Evolutionary conservation across 1,284 basidiomycete genomes (phyloP).

Genomic region (Rhodofomes roseus): DNA sequence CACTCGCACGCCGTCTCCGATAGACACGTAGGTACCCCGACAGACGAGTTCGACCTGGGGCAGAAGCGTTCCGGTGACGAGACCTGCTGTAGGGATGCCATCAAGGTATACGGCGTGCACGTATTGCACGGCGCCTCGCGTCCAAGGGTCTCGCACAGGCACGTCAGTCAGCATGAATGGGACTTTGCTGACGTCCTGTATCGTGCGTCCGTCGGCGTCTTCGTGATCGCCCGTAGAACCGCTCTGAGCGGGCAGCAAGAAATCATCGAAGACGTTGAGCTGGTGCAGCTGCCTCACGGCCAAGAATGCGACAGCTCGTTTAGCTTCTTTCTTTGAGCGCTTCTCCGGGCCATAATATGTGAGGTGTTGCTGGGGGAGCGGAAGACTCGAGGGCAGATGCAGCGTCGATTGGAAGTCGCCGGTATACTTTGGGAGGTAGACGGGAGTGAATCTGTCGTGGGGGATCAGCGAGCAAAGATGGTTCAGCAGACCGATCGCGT

Average conservation of each 20-base stretch:
- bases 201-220: conserved; percentile 46
- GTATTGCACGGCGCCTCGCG: conserved; percentile 50
- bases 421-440: conserved; percentile 54
- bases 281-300: conserved; percentile 65
- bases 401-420: conserved; percentile 57
- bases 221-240: conserved; percentile 41
- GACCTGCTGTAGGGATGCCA: conserved; percentile 44
- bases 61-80: conserved; percentile 59
- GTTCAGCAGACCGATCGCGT: conserved; percentile 64
- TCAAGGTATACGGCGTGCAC: conserved; percentile 57
- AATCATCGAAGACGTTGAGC: conserved; percentile 75
- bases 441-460: conserved; percentile 62
- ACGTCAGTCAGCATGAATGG: conserved; percentile 50
- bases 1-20: conserved; percentile 36
- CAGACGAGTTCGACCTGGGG: conserved; percentile 41
- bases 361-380: conserved; percentile 52
- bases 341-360: conserved; percentile 53
- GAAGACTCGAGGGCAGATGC: conserved; percentile 65
- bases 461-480: conserved; percentile 75
- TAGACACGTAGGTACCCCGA: conserved; percentile 32
- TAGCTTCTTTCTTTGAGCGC: conserved; percentile 73
- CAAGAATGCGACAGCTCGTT: conserved; percentile 73
- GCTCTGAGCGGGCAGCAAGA: conserved; percentile 59
- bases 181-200: conserved; percentile 40
- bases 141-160: conserved; percentile 61